Evolutionary conservation across 2,329 filamentous ascomycete species (phyloP).

Genomic region (Fusarium globosum): DNA sequence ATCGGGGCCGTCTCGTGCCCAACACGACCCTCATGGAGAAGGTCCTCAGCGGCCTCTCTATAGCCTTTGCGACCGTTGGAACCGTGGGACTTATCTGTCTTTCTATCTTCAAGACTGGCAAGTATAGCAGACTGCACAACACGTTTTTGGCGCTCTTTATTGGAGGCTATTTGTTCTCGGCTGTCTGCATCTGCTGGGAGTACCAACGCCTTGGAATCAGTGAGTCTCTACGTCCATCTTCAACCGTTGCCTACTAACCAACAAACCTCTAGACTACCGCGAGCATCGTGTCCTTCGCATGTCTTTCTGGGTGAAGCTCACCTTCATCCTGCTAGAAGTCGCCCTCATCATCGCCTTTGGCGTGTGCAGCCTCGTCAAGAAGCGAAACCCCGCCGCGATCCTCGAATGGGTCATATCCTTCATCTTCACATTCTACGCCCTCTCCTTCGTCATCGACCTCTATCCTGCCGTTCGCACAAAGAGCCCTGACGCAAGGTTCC

Average conservation of each 20-base stretch:
- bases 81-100: constrained; percentile 84
- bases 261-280: constrained; percentile 68
- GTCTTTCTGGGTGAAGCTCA: constrained; percentile 89
- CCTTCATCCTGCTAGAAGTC: constrained; percentile 85
- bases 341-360: constrained; percentile 79
- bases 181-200: constrained; percentile 89
- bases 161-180: constrained; percentile 83
- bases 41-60: constrained; percentile 68
- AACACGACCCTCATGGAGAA: constrained; percentile 73
- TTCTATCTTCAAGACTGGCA: constrained; percentile 85
- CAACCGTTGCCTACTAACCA: not conserved
- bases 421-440: constrained; percentile 87
- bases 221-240: constrained; percentile 49
- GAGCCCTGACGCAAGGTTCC: constrained; percentile 43
- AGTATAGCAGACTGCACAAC: constrained; percentile 75
- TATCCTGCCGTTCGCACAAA: constrained; percentile 78
- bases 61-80: constrained; percentile 77
- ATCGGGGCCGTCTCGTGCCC: constrained; percentile 79
- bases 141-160: constrained; percentile 87
- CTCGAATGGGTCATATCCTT: constrained; percentile 84
- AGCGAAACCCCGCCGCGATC: constrained; percentile 76
- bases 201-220: constrained; percentile 86
- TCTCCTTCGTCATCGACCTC: constrained; percentile 89
- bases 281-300: constrained; percentile 77
- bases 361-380: constrained; percentile 59